Conservation (phyloP, 108 stramenopile species). For the Cyclotella cryptica region DNA sequence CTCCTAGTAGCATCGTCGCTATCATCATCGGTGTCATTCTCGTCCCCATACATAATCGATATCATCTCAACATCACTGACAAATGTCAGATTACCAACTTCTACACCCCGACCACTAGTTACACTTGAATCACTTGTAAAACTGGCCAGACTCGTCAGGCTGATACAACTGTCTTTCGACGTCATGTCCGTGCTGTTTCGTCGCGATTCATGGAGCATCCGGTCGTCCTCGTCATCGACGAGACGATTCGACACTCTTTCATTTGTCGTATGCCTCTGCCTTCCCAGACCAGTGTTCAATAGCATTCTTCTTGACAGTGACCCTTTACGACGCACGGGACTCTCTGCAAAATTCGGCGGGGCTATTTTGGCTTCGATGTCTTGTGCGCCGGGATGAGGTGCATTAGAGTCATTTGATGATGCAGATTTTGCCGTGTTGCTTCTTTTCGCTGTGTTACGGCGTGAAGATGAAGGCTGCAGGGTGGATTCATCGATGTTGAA, state of each 20-base stretch:
- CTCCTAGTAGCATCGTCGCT: neutral
- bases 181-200: neutral
- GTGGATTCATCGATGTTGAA: neutral
- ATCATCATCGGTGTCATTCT: neutral
- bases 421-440: neutral
- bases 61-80: conserved; percentile 44
- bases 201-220: neutral
- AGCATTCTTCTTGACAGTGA: neutral
- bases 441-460: neutral
- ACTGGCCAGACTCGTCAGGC: conserved; percentile 27
- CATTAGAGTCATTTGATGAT: neutral
- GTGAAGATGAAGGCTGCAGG: neutral
- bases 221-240: neutral
- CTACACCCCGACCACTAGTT: conserved; percentile 2
- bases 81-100: conserved; percentile 45
- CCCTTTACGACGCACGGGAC: neutral
- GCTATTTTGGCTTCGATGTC: neutral
- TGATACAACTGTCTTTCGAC: neutral
- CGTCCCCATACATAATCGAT: conserved; percentile 36
- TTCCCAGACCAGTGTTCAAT: neutral
- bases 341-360: neutral
- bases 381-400: neutral
- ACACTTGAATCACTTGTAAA: conserved; percentile 26
- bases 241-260: neutral
- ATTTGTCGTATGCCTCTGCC: neutral